Evolutionary conservation across 2,329 filamentous ascomycete species (phyloP), one percentile per base, ranked within the genome.

Genomic region (Exserohilum rostratum): DNA sequence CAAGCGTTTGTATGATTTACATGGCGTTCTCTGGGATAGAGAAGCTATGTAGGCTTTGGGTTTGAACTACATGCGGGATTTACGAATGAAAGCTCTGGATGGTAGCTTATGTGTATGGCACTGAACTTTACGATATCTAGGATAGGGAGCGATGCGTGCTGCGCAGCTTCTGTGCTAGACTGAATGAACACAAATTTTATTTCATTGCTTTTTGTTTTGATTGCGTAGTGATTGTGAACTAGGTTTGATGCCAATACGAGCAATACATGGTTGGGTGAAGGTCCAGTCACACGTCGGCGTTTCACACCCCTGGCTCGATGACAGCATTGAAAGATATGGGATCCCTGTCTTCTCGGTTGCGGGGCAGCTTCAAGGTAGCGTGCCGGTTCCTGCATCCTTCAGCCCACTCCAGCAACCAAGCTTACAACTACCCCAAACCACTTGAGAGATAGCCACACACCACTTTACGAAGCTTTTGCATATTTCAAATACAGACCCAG

Each of bases 351-450:
- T 39, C 27, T 46, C 50, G 48, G 30, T 46, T 62, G 66, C 61
- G 61, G 66, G 55, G 58, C 54, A 53, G 54, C 45, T 45, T 25
- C 46, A 38, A 25, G 50, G 42, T 39, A 46, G 29, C 37, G 44
- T 37, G 34, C 42, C 42, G 40, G 68, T 71, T 55, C 52, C 66
- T 70, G 66, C 67, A 68, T 70, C 65, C 61, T 62, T 58, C 50
- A 53, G 54, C 53, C 57, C 45, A 34, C 47, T 55, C 46, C 43
- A 50, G 15, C 43, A 35, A 46, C 29, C 43, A 35, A 17, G 43
- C 43, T 35, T 35, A 35, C 22, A 15, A 35, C 34, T 25, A 25
- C 25, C 31, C 39, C 39, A 29, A 15, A 27, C 25, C 10, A 17
- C 27, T 43, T 50, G n/a, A 44, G 37, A 50, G 27, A 40, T 37